Evolutionary conservation across 2,329 filamentous ascomycete genomes (phyloP), one percentile per base, ranked within the genome.

Genomic region (Xylaria sp.): DNA sequence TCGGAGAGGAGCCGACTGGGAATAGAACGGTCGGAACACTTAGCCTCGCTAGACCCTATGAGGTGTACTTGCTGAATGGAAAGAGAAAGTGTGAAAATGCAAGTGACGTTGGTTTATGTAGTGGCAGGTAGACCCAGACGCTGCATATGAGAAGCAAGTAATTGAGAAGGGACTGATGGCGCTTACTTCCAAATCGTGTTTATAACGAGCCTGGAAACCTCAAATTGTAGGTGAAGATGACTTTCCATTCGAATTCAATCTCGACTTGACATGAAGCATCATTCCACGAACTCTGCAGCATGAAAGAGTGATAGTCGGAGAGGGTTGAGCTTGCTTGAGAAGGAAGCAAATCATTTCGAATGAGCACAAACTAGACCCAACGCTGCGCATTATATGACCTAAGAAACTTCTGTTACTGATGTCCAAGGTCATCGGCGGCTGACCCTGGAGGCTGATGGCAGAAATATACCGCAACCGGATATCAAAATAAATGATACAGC

Each of bases 91-190:
- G 2, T 28, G 34, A 34, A 37, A 34, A 10, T 3, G 39, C 5
- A 56, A 44, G 64, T 31, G 25, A 28, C 28, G 23, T 52, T 34
- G n/a, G 41, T 28, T 23, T 31, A 7, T 44, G 6, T 12, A 18
- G 37, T 1, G 12, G 13, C 15, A 61, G 23, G 57, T 23, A 12
- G 37, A 12, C 37, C 31, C 12, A 18, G 34, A 56, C 2, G n/a
- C 34, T 2, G 34, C 34, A 37, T 37, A 9, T 15, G 6, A 41
- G 39, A 18, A 41, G 39, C 23, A n/a, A 13, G 28, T 25, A n/a
- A 15, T 23, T n/a, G 41, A 52, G 61, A 61, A 65, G 41, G 55
- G 13, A 44, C 50, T n/a, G 41, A 15, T 2, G 23, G 10, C 20
- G 20, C 50, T 44, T 63, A 23, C 18, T 48, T 55, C 20, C 10